phyloP scores from a whole-genome alignment of 306 rosid species.

The Hippophae rhamnoides region DNA sequence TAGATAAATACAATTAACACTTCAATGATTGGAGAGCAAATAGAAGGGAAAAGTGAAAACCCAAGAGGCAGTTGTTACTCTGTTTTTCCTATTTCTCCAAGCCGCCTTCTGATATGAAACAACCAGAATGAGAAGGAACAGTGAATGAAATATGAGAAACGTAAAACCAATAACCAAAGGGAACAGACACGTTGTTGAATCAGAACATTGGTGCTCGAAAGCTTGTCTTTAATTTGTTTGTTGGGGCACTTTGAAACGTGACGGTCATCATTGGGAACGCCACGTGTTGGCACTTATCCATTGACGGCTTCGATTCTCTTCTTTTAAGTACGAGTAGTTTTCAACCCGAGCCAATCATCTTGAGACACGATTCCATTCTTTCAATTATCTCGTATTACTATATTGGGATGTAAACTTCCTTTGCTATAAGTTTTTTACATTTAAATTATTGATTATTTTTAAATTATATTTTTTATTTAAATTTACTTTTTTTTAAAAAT shows the following conservation, averaged over 20 bases:
- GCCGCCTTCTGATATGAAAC: background rate
- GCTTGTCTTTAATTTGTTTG: constrained; percentile 3
- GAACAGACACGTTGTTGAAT: constrained; percentile 21
- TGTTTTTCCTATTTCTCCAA: constrained; percentile 7
- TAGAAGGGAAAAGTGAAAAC: constrained; percentile 4
- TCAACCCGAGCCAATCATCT: background rate
- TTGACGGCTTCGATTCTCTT: constrained; percentile 13
- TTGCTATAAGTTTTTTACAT: too few species aligned
- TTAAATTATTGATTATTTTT: too few species aligned
- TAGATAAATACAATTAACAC: background rate
- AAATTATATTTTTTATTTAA: too few species aligned
- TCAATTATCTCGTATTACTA: background rate
- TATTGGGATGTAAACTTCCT: too few species aligned
- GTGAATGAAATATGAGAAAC: constrained; percentile 1
- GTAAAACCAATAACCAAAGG: background rate
- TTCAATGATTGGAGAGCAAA: background rate
- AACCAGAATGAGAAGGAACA: constrained; percentile 8
- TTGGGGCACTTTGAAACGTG: constrained; percentile 22
- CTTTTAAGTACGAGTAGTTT: background rate
- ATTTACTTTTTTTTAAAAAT: too few species aligned
- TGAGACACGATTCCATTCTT: constrained; percentile 2
- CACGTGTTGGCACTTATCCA: constrained; percentile 14
- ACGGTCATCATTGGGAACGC: constrained; percentile 14
- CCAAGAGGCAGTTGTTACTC: constrained; percentile 7
- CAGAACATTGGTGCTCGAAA: constrained; percentile 15